Evolutionary conservation across 345 rosid genomes (phyloP).

Genomic region (Eucalyptus pauciflora): DNA sequence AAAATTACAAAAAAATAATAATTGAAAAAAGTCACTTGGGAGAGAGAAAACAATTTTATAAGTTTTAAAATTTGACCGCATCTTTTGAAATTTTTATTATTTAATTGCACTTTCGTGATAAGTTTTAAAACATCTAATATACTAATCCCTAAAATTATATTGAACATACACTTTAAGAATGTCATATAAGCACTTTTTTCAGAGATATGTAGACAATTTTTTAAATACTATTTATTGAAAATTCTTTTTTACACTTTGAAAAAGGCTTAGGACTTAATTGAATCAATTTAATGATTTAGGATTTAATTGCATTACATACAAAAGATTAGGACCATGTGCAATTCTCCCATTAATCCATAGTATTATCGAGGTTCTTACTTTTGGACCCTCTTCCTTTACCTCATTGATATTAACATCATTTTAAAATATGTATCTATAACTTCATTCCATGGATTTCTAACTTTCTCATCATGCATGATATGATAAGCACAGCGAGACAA

Average conservation of each 20-base stretch:
- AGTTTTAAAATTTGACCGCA: rapidly evolving
- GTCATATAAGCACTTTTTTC: not conserved
- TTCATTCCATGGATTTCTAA: not conserved
- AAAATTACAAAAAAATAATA: too few relatives aligned
- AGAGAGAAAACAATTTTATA: not conserved
- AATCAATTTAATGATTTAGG: not conserved
- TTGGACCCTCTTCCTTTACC: not conserved
- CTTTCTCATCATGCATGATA: not conserved
- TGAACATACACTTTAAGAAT: not conserved
- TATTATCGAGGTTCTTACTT: not conserved
- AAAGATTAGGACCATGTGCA: not conserved
- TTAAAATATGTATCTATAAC: not conserved
- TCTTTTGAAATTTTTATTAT: too few relatives aligned
- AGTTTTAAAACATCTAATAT: rapidly evolving
- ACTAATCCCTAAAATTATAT: not conserved
- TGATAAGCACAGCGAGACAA: not conserved
- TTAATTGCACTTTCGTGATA: rapidly evolving
- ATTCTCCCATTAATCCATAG: not conserved
- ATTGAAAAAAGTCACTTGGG: too few relatives aligned
- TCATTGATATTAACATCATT: not conserved
- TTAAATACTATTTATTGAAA: not conserved
- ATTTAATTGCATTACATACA: not conserved
- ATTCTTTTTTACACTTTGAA: not conserved
- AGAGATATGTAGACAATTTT: not conserved
- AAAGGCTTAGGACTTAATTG: not conserved